Evolutionary conservation across 2,329 filamentous ascomycete species (phyloP), one percentile per base, ranked within the genome.

Genomic region (Pseudogymnoascus sp.): DNA sequence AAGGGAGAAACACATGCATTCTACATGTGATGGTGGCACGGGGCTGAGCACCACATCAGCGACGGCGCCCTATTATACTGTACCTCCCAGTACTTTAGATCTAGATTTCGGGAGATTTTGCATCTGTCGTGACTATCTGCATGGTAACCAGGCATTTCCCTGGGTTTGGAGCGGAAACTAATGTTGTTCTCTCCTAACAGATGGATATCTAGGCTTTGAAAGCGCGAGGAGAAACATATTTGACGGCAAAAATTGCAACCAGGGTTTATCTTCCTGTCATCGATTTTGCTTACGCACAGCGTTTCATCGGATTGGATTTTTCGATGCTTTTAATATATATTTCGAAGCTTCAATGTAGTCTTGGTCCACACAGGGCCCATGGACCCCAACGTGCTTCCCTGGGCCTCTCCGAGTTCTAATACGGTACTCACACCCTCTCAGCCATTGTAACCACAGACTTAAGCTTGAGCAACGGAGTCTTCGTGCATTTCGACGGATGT

Each of bases 21-120:
- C 50, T 14, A 31, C 50, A 56, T 56, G 50, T 56, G 50, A 56
- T 34, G 50, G 50, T 56, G 50, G 50, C 50, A 56, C 50, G 50
- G 28, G 25, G 25, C 28, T 56, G 25, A 56, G 7, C 50, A 36
- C 50, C 16, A 34, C 46, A 56, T 34, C 16, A 56, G 16, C 28
- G 50, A 34, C 28, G 16, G 28, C 28, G 28, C 34, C 28, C 2
- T 34, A 56, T 5, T 34, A 16, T 14, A 5, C 11, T 12, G 11
- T 34, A 18, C n/a, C 46, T 56, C 16, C 16, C 50, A 56, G 16
- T 5, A 21, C 14, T 36, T 18, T 21, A 11, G 50, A 34, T 36
- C 28, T 3, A 36, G 34, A 36, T 34, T 56, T 31, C 28, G 28
- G 46, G 50, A 34, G 28, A 36, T 56, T 56, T 34, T 34, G 16